These are phyloP conservation scores for Tulasnella calospora DNA, from an alignment of 768 basidiomycete species.

Conservation along the genomic window DNA sequence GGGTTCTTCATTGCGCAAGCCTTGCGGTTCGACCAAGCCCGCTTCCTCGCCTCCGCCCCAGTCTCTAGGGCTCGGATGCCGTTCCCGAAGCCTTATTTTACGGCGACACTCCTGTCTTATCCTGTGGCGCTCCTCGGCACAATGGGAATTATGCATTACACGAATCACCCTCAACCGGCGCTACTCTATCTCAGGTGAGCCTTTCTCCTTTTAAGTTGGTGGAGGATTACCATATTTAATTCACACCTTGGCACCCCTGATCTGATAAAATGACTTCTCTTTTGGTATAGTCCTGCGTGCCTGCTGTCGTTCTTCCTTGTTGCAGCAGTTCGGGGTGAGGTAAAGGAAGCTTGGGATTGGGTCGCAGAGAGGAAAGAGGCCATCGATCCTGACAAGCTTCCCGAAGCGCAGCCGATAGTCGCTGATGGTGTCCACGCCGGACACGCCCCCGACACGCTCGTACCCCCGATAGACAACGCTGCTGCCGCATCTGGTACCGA, in stretches of 20 bases:
- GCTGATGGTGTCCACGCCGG: not conserved
- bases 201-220: conserved; percentile 1
- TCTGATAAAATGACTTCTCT: conserved; percentile 19
- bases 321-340: conserved; percentile 60
- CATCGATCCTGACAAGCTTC: conserved; percentile 13
- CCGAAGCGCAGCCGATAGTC: conserved; percentile 15
- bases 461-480: not conserved
- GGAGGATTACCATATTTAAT: conserved; percentile 2
- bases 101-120: conserved; percentile 64
- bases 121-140: conserved; percentile 65
- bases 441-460: conserved; percentile 2
- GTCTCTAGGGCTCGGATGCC: conserved; percentile 56
- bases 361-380: conserved; percentile 28
- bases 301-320: conserved; percentile 62
- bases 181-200: conserved; percentile 81
- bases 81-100: conserved; percentile 73
- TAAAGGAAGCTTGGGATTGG: conserved; percentile 68
- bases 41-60: conserved; percentile 48
- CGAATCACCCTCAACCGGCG: conserved; percentile 78
- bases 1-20: conserved; percentile 74
- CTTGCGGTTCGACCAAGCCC: conserved; percentile 74
- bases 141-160: conserved; percentile 79
- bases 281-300: conserved; percentile 54
- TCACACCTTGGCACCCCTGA: conserved; percentile 4
- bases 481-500: conserved; percentile 9